These are phyloP conservation scores for Gnomoniopsis sp. DNA, from an alignment of 2,329 filamentous ascomycete genomes.

Conservation along the genomic window DNA sequence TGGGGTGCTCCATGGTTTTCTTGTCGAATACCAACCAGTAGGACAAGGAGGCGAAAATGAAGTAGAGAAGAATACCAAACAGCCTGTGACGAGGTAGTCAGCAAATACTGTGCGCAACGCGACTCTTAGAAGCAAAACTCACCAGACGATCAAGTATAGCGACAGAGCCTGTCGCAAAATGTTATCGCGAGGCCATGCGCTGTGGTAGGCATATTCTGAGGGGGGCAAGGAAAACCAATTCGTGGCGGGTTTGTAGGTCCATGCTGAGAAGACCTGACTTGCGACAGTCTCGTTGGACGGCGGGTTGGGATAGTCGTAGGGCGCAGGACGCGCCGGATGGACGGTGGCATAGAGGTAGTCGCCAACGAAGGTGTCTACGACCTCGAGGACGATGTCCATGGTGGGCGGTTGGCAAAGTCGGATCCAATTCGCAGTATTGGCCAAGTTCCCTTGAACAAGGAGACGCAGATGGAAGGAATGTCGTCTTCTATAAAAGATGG, in stretches of 20 bases:
- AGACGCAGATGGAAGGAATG: not conserved
- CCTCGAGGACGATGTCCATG: constrained; percentile 92
- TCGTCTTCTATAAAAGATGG: constrained; percentile 14
- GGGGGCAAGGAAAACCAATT: constrained; percentile 67
- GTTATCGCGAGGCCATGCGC: constrained; percentile 74
- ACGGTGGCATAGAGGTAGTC: constrained; percentile 74
- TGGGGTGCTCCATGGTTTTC: constrained; percentile 80
- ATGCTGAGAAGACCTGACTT: constrained; percentile 52
- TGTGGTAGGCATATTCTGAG: constrained; percentile 73
- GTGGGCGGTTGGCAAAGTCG: constrained; percentile 25
- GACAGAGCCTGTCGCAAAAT: constrained; percentile 69
- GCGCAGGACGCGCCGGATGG: constrained; percentile 57
- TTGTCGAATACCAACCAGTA: constrained; percentile 93
- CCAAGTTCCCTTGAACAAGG: not conserved
- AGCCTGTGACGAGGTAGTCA: constrained; percentile 54
- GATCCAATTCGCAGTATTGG: not conserved
- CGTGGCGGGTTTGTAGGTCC: constrained; percentile 71
- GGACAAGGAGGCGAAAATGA: constrained; percentile 75
- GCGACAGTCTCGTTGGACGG: constrained; percentile 48
- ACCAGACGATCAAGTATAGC: constrained; percentile 86
- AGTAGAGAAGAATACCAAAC: constrained; percentile 83
- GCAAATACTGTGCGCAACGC: not conserved
- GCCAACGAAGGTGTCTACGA: constrained; percentile 76
- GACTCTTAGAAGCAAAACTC: constrained; percentile 28
- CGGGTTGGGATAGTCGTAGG: constrained; percentile 49